These are phyloP conservation scores for Saraca asoca DNA, from an alignment of 331 rosid species.

Conservation along the genomic window DNA sequence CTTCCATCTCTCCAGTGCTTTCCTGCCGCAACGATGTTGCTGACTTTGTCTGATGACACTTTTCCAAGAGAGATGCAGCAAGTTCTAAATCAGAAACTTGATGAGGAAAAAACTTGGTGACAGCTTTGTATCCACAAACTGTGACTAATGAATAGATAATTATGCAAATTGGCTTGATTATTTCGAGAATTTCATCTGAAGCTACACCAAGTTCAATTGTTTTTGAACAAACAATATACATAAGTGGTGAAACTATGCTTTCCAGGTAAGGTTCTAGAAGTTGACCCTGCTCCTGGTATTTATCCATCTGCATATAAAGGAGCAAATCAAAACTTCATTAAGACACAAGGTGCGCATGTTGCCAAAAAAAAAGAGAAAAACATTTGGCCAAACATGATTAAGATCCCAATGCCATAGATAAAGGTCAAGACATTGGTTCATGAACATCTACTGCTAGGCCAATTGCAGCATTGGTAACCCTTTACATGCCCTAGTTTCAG, in stretches of 20 bases:
- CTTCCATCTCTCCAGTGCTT: slow-evolving; percentile 94
- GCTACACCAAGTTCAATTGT: slow-evolving; percentile 64
- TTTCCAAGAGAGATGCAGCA: slow-evolving; percentile 83
- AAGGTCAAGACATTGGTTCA: neutral
- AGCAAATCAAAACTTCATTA: slow-evolving; percentile 22
- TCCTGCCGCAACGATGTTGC: slow-evolving; percentile 69
- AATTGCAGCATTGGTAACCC: neutral
- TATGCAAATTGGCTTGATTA: slow-evolving; percentile 80
- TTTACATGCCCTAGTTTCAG: neutral
- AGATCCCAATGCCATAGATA: neutral
- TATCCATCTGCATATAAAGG: slow-evolving; percentile 69
- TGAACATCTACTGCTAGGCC: neutral
- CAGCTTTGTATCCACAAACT: slow-evolving; percentile 89
- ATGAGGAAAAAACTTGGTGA: slow-evolving; percentile 86
- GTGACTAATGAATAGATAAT: slow-evolving; percentile 69
- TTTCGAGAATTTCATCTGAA: slow-evolving; percentile 63
- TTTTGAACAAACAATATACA: slow-evolving; percentile 69
- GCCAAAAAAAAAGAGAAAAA: neutral
- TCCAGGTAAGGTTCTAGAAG: slow-evolving; percentile 89
- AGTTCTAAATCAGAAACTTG: slow-evolving; percentile 97
- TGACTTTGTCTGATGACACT: slow-evolving; percentile 62
- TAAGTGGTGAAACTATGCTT: slow-evolving; percentile 78
- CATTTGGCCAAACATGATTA: neutral
- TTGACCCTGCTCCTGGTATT: slow-evolving; percentile 96
- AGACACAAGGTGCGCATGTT: neutral